Evolutionary conservation across 2,329 filamentous ascomycete species (phyloP).

Genomic region (Pseudogymnoascus sp.): DNA sequence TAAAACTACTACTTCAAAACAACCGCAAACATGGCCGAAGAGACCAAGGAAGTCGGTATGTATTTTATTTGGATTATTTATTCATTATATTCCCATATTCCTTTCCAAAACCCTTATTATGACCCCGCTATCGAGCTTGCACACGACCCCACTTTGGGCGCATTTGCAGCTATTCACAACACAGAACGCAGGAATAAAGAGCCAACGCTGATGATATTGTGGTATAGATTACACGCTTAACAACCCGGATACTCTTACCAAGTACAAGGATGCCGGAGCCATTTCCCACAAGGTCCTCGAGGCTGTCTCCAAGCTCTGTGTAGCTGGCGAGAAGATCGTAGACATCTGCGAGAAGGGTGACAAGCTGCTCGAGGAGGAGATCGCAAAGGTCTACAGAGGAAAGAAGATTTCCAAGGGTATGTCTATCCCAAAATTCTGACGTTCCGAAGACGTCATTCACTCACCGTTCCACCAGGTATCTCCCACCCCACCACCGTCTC

Average conservation of each 20-base stretch:
- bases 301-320: conserved; percentile 66
- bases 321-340: conserved; percentile 86
- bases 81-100: conserved; percentile 27
- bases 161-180: conserved; percentile 22
- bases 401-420: conserved; percentile 92
- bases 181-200: conserved; percentile 17
- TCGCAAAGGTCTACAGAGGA: conserved; percentile 93
- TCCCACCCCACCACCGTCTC: conserved; percentile 93
- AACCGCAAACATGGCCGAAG: conserved; percentile 34
- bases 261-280: conserved; percentile 94
- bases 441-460: conserved; percentile 23
- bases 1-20: conserved; percentile 12
- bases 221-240: conserved; percentile 77
- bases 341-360: conserved; percentile 94
- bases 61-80: conserved; percentile 16
- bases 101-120: conserved; percentile 24
- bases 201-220: conserved; percentile 28
- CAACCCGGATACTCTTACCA: conserved; percentile 92
- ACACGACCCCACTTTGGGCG: conserved; percentile 8
- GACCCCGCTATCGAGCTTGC: conserved; percentile 28
- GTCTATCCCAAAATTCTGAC: conserved; percentile 23
- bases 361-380: conserved; percentile 87
- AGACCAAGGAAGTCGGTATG: conserved; percentile 37
- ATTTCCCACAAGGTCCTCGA: conserved; percentile 96
- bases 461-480: conserved; percentile 54